These are phyloP conservation scores for Rhizopogon roseolus DNA, from an alignment of 768 basidiomycete genomes.

Conservation along the genomic window DNA sequence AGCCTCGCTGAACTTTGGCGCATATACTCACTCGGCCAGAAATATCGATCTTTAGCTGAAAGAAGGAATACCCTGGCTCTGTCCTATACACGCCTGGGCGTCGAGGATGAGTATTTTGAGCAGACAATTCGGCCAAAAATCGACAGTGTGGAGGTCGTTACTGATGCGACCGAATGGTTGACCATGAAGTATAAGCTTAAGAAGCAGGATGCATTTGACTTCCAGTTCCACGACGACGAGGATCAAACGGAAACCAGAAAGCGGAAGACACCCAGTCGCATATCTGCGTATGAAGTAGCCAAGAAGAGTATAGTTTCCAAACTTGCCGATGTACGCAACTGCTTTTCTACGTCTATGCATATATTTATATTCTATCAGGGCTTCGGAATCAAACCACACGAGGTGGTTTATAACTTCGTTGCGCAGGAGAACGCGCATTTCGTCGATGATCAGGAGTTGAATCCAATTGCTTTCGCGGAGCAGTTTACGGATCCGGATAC, in stretches of 20 bases:
- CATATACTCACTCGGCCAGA: constrained; percentile 84
- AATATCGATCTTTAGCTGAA: constrained; percentile 82
- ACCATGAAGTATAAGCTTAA: constrained; percentile 76
- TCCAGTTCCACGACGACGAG: constrained; percentile 72
- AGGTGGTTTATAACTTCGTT: constrained; percentile 83
- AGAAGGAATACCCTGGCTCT: constrained; percentile 57
- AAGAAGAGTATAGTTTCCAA: constrained; percentile 75
- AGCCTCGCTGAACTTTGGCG: constrained; percentile 82
- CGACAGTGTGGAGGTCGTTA: constrained; percentile 82
- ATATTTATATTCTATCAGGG: constrained; percentile 42
- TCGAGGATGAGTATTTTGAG: constrained; percentile 74
- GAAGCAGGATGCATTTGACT: constrained; percentile 55
- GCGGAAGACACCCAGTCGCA: constrained; percentile 77
- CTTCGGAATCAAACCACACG: constrained; percentile 77
- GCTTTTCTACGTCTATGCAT: not conserved
- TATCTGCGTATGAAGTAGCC: constrained; percentile 78
- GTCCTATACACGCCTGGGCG: constrained; percentile 64
- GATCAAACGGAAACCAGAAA: constrained; percentile 46
- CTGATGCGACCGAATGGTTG: constrained; percentile 91
- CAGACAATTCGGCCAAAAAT: constrained; percentile 60
- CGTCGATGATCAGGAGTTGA: constrained; percentile 76
- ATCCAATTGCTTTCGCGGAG: constrained; percentile 79
- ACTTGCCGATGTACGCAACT: constrained; percentile 66
- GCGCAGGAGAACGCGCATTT: constrained; percentile 57
- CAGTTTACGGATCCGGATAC: constrained; percentile 76